Evolutionary conservation across 129 eudicot genomes (phyloP), one percentile per base, ranked within the genome.

Genomic region (Calendula officinalis): DNA sequence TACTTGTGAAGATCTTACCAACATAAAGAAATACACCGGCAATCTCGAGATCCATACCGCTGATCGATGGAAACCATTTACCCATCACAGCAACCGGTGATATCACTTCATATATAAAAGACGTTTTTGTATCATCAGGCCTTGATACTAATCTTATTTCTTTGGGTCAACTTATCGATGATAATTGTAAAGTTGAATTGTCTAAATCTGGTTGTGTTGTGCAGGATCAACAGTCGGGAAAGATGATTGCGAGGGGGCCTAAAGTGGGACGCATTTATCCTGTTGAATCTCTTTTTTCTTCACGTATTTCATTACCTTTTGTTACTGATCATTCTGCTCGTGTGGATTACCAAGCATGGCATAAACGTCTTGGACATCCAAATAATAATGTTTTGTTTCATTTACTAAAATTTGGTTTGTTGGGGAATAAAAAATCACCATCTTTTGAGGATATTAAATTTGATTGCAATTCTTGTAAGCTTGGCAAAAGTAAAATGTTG

Each of bases 141-240:
- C 22, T 70, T 5, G 4, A 64, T 3, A 61, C 60, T 3, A 69
- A 33, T 38, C 44, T 68, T 14, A 43, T 75, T 7, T 56, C 1
- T 12, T 17, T 10, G 13, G 15, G 41, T 1, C 60, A 55, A 47
- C 39, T 76, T 3, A 64, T 69, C 14, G 74, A 68, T 14, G 17
- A 75, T 17, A 44, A 61, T 12, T 67, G 62, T 17, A 5, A 40
- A 8, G 64, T 75, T 5, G 8, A 5, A 10, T 75, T 75, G 17
- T 50, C 69, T 40, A 15, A n/a, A 2, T 1, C 9, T 75, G 70
- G 80, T 68, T 68, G 75, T 68, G 0, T 14, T 75, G 70, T 68
- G 58, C 65, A 68, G 60, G 75, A 68, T 51, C 75, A 68, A 11
- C 27, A 2, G 46, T 56, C 56, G 8, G 68, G 70, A 42, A 60